Conservation (phyloP, 306 rosid species). For the Prunus salicina region DNA sequence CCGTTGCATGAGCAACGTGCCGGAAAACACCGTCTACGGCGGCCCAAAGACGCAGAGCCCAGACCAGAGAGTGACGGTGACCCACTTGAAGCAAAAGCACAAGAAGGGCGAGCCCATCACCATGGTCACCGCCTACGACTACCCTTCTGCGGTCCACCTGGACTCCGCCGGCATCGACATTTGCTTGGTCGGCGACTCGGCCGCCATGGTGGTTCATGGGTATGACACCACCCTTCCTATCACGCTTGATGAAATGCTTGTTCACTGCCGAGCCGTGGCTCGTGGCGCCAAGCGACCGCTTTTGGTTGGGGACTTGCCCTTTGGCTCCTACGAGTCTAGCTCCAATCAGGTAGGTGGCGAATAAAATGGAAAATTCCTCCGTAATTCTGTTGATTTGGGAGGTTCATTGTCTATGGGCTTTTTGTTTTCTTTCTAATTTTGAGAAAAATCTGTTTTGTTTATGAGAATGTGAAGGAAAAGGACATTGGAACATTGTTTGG, state of each 20-base stretch:
- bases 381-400: neutral
- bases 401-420: neutral
- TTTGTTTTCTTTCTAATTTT: neutral
- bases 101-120: conserved; percentile 61
- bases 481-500: neutral
- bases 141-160: conserved; percentile 78
- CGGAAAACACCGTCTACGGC: conserved; percentile 74
- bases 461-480: neutral
- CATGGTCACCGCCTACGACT: conserved; percentile 92
- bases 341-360: conserved; percentile 48
- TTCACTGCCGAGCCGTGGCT: conserved; percentile 79
- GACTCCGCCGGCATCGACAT: conserved; percentile 65
- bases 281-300: conserved; percentile 82
- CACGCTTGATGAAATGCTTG: conserved; percentile 66
- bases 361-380: neutral
- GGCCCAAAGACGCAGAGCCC: conserved; percentile 57
- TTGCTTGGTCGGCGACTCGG: conserved; percentile 86
- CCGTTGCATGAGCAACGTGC: conserved; percentile 72
- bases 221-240: conserved; percentile 80
- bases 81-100: conserved; percentile 54
- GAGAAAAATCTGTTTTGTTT: neutral
- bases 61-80: conserved; percentile 55
- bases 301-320: conserved; percentile 81
- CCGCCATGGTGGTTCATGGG: conserved; percentile 95
- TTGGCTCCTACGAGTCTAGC: conserved; percentile 75